Conservation (phyloP, 345 rosid species). For the Hevea brasiliensis region DNA sequence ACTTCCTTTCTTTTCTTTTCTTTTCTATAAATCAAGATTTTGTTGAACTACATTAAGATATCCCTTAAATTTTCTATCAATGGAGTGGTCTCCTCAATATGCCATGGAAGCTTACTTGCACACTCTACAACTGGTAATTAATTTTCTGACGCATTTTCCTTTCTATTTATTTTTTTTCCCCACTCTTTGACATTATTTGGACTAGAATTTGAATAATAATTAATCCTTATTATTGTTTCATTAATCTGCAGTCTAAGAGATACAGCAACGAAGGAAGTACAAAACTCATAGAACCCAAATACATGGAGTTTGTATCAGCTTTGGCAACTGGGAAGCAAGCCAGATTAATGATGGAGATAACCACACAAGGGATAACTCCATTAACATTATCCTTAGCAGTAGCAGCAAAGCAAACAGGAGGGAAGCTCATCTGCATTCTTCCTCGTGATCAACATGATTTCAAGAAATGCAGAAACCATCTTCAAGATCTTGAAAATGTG, state of each 20-base stretch:
- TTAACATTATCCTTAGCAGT: conserved; percentile 21
- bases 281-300: conserved; percentile 14
- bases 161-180: no score
- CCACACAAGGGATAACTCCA: conserved; percentile 19
- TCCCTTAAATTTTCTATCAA: no score
- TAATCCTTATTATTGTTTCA: neutral
- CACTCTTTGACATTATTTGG: no score
- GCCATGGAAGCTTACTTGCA: conserved; percentile 24
- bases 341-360: conserved; percentile 19
- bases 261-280: neutral
- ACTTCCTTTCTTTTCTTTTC: no score
- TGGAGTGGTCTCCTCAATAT: no score
- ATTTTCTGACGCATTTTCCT: no score
- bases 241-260: no score
- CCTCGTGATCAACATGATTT: neutral
- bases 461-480: neutral
- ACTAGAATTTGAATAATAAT: no score
- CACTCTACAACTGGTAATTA: conserved; percentile 23
- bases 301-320: conserved; percentile 27
- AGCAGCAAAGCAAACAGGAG: conserved; percentile 28
- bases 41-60: no score
- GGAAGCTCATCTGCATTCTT: conserved; percentile 4
- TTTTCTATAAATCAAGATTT: no score
- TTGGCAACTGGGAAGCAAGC: conserved; percentile 25
- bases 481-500: conserved; percentile 14